Conservation (phyloP, 116 monocot genomes). For the Cymodocea nodosa region DNA sequence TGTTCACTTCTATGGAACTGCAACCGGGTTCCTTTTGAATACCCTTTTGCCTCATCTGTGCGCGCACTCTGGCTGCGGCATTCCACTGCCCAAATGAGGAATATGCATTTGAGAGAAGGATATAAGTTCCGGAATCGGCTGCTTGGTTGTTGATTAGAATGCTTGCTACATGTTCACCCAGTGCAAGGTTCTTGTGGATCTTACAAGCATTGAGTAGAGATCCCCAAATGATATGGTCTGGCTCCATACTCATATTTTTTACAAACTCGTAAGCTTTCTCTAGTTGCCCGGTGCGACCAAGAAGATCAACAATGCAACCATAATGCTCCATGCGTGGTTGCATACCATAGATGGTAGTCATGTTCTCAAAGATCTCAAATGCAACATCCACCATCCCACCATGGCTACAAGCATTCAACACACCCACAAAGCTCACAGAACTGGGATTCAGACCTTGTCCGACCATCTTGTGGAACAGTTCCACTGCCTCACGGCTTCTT, state of each 20-base stretch:
- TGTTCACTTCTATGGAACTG: constrained; percentile 36
- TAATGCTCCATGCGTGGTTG: constrained; percentile 44
- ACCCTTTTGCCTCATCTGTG: constrained; percentile 27
- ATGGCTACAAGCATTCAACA: constrained; percentile 62
- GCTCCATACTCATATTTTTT: constrained; percentile 29
- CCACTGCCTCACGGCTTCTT: constrained; percentile 21
- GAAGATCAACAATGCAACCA: constrained; percentile 59
- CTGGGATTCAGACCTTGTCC: constrained; percentile 25
- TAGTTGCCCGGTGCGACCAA: constrained; percentile 30
- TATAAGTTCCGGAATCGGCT: constrained; percentile 32
- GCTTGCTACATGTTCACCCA: constrained; percentile 24
- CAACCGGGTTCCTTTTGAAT: constrained; percentile 57
- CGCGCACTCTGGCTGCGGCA: constrained; percentile 18
- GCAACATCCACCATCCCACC: constrained; percentile 38
- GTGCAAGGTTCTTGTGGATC: constrained; percentile 20
- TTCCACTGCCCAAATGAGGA: constrained; percentile 34
- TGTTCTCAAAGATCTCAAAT: constrained; percentile 31
- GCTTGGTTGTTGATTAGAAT: constrained; percentile 17
- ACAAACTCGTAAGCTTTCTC: constrained; percentile 34
- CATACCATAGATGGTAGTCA: constrained; percentile 16
- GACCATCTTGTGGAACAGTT: constrained; percentile 19
- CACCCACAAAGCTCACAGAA: constrained; percentile 28
- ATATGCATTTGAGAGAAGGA: constrained; percentile 41
- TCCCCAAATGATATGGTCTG: constrained; percentile 41
- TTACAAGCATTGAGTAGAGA: constrained; percentile 43